Evolutionary conservation across 1,139 yeast genomes (phyloP), one percentile per base, ranked within the genome.

Genomic region (Nakaseomyces bracarensis): DNA sequence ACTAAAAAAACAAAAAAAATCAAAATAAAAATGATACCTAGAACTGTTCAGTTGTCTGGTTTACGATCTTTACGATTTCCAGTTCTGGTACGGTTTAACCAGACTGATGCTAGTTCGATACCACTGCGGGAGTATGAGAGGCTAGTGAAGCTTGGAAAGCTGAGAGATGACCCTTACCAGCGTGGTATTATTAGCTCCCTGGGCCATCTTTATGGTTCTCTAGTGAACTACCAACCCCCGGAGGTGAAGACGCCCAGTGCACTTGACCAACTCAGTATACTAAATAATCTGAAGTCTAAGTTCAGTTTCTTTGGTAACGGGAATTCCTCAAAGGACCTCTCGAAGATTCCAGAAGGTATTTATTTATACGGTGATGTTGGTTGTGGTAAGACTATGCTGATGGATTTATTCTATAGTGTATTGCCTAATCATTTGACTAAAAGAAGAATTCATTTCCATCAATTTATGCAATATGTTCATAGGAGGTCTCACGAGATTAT

Each of bases 301-400:
- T 36, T 60, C 7, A 38, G 39, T 13, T 14, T 33, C 9, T 33
- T 33, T 21, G 13, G 21, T 6, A 33, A 35, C 9, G 18, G 20
- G n/a, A 28, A 27, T 7, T 30, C 26, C 10, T 14, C 39, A 35
- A 25, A 35, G 28, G 36, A 39, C 15, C 18, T 25, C 15, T 36
- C 38, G 3, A 36, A 26, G 43, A 69, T 74, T 27, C 94, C 87
- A 3, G 69, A 74, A 52, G 98, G 98, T 2, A 82, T 91, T 13
- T 91, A 91, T 59, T 70, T 91, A 21, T 91, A 85, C 62, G 98
- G 98, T 15, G 98, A 91, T 61, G 98, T 91, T 36, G 98, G 98
- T 3, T 87, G 97, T 64, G 98, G 98, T 8, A 91, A 91, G 60
- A 91, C 98, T 4, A 91, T 91, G 96, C 70, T 91, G 49, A 89